Conservation (phyloP, 2,329 filamentous ascomycete genomes). For the Aspergillus piperis region DNA sequence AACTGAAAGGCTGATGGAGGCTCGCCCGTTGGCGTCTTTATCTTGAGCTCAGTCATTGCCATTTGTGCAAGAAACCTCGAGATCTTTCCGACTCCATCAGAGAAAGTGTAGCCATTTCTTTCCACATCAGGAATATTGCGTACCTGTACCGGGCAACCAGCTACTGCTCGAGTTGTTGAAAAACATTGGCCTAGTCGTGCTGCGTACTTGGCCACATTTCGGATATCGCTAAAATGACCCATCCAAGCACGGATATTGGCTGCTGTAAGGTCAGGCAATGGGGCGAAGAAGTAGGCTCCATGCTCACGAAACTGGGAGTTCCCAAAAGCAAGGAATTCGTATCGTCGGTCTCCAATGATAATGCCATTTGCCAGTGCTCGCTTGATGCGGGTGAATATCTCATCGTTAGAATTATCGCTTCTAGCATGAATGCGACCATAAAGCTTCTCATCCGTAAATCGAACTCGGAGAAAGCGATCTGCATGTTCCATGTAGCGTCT, state of each 20-base stretch:
- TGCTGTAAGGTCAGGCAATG: slow-evolving; percentile 66
- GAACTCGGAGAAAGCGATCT: slow-evolving; percentile 84
- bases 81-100: slow-evolving; percentile 93
- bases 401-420: slow-evolving; percentile 61
- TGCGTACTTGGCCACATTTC: slow-evolving; percentile 82
- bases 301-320: slow-evolving; percentile 94
- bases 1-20: slow-evolving; percentile 87
- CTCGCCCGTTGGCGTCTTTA: slow-evolving; percentile 55
- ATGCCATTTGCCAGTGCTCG: slow-evolving; percentile 76
- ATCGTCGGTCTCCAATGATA: slow-evolving; percentile 75
- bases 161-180: slow-evolving; percentile 81
- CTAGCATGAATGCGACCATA: slow-evolving; percentile 63
- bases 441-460: slow-evolving; percentile 79
- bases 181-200: slow-evolving; percentile 93
- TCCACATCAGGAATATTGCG: slow-evolving; percentile 69
- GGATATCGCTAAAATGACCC: slow-evolving; percentile 81
- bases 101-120: slow-evolving; percentile 71
- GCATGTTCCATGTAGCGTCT: slow-evolving; percentile 67
- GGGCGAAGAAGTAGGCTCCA: slow-evolving; percentile 89
- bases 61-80: slow-evolving; percentile 74
- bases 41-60: slow-evolving; percentile 68
- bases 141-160: slow-evolving; percentile 60
- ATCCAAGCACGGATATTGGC: slow-evolving; percentile 81
- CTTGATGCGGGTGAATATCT: slow-evolving; percentile 73
- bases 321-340: slow-evolving; percentile 89